Conservation (phyloP, 345 rosid genomes). For the Noccaea caerulescens region DNA sequence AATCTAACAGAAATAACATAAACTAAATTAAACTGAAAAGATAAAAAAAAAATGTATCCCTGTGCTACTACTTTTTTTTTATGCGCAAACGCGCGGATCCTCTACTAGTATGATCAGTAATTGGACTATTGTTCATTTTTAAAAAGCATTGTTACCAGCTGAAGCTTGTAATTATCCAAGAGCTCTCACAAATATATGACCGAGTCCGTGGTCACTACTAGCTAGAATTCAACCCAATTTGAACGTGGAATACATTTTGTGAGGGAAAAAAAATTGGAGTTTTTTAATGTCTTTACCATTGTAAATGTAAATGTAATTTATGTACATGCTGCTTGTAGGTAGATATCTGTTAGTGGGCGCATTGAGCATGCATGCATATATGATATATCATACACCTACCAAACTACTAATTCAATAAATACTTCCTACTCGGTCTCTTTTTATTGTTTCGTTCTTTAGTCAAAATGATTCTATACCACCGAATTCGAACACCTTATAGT, state of each 20-base stretch:
- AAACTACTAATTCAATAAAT: conserved; percentile 35
- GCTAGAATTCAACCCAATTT: conserved; percentile 12
- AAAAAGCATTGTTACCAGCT: not conserved
- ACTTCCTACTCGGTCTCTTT: conserved; percentile 4
- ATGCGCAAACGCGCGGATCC: no score
- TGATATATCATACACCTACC: conserved; percentile 28
- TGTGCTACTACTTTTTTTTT: no score
- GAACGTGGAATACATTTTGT: not conserved
- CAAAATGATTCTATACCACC: conserved; percentile 28
- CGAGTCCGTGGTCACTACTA: not conserved
- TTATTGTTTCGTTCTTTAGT: conserved; percentile 2
- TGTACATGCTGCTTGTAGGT: conserved; percentile 31
- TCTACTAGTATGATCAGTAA: not conserved
- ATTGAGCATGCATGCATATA: conserved; percentile 36
- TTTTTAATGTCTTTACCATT: not conserved
- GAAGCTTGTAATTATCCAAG: not conserved
- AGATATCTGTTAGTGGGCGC: conserved; percentile 40
- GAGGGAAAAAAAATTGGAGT: not conserved
- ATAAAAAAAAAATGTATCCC: no score
- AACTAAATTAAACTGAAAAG: no score
- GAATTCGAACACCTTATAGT: conserved; percentile 33
- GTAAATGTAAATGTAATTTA: not conserved
- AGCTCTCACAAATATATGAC: conserved; percentile 1
- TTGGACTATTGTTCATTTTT: not conserved
- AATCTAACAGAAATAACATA: no score